Conservation (phyloP, 2,329 filamentous ascomycete species). For the Fusarium cyanostomum region DNA sequence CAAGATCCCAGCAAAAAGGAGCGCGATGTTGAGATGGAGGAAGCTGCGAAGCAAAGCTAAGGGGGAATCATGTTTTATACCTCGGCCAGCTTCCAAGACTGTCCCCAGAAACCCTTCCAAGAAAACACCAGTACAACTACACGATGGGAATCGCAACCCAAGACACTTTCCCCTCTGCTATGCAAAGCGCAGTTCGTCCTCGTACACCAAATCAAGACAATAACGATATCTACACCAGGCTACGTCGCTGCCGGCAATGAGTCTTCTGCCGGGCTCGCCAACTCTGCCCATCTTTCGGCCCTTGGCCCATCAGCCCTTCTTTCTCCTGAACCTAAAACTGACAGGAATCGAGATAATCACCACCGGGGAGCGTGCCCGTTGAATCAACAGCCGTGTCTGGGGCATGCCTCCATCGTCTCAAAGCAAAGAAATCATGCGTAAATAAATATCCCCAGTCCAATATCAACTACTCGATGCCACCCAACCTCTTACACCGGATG, state of each 20-base stretch:
- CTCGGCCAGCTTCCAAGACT: constrained; percentile 16
- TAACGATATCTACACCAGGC: constrained; percentile 40
- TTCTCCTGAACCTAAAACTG: constrained; percentile 10
- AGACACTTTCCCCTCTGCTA: constrained; percentile 33
- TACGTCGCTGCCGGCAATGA: constrained; percentile 22
- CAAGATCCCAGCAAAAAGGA: not conserved
- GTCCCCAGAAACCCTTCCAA: constrained; percentile 9
- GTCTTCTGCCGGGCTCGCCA: not conserved
- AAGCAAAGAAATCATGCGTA: constrained; percentile 26
- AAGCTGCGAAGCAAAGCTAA: not conserved
- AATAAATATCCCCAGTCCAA: constrained; percentile 23
- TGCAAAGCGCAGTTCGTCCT: constrained; percentile 37
- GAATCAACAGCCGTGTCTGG: constrained; percentile 8
- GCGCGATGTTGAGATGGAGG: not conserved
- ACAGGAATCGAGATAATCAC: constrained; percentile 14
- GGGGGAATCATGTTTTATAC: constrained; percentile 30
- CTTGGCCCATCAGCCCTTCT: not conserved
- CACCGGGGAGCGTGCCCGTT: constrained; percentile 8
- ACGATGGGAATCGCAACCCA: constrained; percentile 34
- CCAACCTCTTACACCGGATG: not conserved
- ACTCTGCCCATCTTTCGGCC: constrained; percentile 8
- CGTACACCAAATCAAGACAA: constrained; percentile 41
- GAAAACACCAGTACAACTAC: constrained; percentile 38
- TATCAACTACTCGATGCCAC: constrained; percentile 21
- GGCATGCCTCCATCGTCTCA: constrained; percentile 12